Base-by-base conservation (phyloP, 306 rosid genomes). In the Erythrophleum fordii region DNA sequence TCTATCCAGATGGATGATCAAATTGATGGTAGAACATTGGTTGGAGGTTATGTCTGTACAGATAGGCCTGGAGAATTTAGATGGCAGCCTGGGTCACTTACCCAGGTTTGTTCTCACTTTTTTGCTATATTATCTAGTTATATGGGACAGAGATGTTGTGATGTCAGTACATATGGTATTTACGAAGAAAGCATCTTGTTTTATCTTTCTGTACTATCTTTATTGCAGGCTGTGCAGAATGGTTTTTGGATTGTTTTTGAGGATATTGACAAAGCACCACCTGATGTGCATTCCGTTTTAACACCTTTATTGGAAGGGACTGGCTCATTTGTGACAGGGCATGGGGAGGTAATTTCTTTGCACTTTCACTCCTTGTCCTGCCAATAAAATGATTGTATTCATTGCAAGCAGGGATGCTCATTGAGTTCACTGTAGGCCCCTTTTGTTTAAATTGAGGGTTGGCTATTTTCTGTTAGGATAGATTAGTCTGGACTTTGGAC, bases 81-180 rank as follows among this genome's bases (percentile, higher is more conserved):
- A 86, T 95, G 99, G 99, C 99, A 95, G 85, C 99, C 95, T 18
- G 97, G 99, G 58, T 91, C 97, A 25, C 97, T 95, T 83, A 90
- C 95, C 25, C 99, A 95, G 97, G 99, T 95, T 80, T 73, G 84
- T 82, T 79, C 72, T 35, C 53, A 53, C 8, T 9, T 44, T 76
- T 8, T 49, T 68, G 20, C 69, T 55, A 37, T 79, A 39, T 44
- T 69, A 65, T 86, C 76, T 69, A 68, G 34, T 42, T 68, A 35
- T 73, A 60, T 6, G 10, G 39, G 46, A 17, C 14, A 56, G 46
- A 51, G 17, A 73, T 39, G 6, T 56, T 49, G 31, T 55, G 61
- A 44, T 69, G 56, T 73, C 16, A 68, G 48, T 73, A 5, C 18
- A 3, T 10, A 62, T 71, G 76, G 12, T 79, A 52, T 35, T 45